Conservation (phyloP, 2,329 filamentous ascomycete species). For the Neonectria coccinea region DNA sequence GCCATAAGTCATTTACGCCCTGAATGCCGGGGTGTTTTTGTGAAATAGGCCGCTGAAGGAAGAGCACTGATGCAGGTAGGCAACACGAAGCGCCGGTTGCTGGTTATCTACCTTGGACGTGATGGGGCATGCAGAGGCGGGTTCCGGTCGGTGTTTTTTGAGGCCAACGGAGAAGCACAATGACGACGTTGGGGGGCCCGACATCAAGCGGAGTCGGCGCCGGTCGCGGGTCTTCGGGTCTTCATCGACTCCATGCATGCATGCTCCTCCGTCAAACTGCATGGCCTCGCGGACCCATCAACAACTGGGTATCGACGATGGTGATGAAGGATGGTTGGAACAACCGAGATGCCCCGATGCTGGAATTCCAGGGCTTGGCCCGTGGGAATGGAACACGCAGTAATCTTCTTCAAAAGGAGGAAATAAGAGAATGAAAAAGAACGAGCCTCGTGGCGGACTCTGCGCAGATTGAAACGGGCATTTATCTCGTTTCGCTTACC, state of each 20-base stretch:
- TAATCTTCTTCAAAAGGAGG: slow-evolving; percentile 29
- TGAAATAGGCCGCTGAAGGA: slow-evolving; percentile 26
- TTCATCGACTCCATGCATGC: slow-evolving; percentile 27
- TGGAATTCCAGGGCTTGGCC: not conserved
- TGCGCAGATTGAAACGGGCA: slow-evolving; percentile 42
- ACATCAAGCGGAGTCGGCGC: slow-evolving; percentile 26
- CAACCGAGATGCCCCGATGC: slow-evolving; percentile 27
- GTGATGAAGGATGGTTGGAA: not conserved
- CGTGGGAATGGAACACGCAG: slow-evolving; percentile 25
- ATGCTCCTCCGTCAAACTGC: slow-evolving; percentile 11
- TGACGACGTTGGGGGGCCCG: slow-evolving; percentile 36
- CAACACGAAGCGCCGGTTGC: slow-evolving; percentile 8
- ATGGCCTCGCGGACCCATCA: slow-evolving; percentile 14
- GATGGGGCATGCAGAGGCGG: slow-evolving; percentile 4
- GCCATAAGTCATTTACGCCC: too few relatives aligned
- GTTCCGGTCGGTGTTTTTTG: not conserved
- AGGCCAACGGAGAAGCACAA: slow-evolving; percentile 24
- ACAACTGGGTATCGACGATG: not conserved
- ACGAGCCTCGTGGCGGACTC: slow-evolving; percentile 39
- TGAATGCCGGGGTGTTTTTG: not conserved
- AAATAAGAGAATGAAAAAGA: slow-evolving; percentile 36
- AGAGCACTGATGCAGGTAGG: slow-evolving; percentile 22
- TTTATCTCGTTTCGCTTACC: slow-evolving; percentile 42
- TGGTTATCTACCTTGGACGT: not conserved
- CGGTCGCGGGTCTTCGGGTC: slow-evolving; percentile 24